Base-by-base conservation (phyloP, 2,329 filamentous ascomycete genomes). In the Ophiostoma ulmi region DNA sequence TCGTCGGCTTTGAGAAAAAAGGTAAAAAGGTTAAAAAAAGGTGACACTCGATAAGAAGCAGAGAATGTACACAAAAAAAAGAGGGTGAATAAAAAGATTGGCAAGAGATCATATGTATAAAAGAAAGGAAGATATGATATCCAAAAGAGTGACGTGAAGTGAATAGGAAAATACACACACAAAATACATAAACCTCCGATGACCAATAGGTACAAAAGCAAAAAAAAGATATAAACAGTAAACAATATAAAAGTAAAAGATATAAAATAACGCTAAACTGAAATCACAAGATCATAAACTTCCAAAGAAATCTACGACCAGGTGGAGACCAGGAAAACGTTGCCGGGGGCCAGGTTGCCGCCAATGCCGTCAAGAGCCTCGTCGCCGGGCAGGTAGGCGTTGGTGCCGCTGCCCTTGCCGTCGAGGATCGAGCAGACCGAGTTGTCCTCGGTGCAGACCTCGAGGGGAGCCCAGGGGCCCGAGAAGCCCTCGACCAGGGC, bases 401-500 rank as follows among this genome's bases (percentile, higher is more conserved):
- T 80, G 72, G 70, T 70, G 70, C 75, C 76, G 35, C 70, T 36
- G 71, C 78, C 78, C 69, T 74, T 76, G 67, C 74, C 73, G 69
- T 73, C 70, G 70, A 80, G 79, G 55, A 73, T 77, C 8, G 79
- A 80, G 77, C 79, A 79, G 64, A 73, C 67, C 65, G 72, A 67
- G 65, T 71, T 73, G 71, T 75, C 73, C 39, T 68, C 72, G 52
- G 81, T 82, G 80, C 83, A 85, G 73, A 77, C 78, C 61, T 75
- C 75, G 73, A 80, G 76, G 70, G 78, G 77, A 73, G 76, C 76
- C 71, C 78, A 79, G 72, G 78, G 79, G 73, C 84, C 74, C 69
- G 74, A 73, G 38, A 75, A 72, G 74, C 80, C 78, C 39, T 83
- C 78, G 61, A 84, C 82, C 11, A 86, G 80, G 72, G 80, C 80